Conservation (phyloP, 2,329 filamentous ascomycete genomes). For the Polytolypa hystricis region DNA sequence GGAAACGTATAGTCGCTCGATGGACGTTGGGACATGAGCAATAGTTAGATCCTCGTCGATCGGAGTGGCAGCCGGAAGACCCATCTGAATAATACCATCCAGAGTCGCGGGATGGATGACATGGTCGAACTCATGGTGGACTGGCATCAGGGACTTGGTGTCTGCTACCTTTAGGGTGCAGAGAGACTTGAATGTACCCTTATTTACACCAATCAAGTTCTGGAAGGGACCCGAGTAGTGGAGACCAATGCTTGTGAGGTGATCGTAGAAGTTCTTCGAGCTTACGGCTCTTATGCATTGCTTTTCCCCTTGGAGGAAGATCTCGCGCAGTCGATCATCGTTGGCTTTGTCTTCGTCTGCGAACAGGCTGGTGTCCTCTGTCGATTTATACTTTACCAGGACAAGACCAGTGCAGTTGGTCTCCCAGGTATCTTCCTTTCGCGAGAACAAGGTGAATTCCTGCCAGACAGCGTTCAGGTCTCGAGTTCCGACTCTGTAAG, state of each 20-base stretch:
- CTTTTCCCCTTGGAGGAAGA: background rate
- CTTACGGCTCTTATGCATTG: background rate
- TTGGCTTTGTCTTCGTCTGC: background rate
- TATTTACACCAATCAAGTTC: background rate
- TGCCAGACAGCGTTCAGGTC: background rate
- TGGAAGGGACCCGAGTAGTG: conserved; percentile 10
- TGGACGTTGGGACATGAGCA: conserved; percentile 21
- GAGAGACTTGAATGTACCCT: background rate
- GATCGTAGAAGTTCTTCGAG: conserved; percentile 4
- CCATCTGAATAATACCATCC: conserved; percentile 24
- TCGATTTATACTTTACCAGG: background rate
- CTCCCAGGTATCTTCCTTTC: background rate
- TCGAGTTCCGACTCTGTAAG: background rate
- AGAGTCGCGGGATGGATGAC: conserved; percentile 28
- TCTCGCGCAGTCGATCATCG: background rate
- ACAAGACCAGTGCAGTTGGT: background rate
- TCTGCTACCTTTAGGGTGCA: background rate
- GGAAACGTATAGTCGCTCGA: conserved; percentile 24
- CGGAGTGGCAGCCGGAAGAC: conserved; percentile 17
- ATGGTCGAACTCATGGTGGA: conserved; percentile 21
- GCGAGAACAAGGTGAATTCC: background rate
- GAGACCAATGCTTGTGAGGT: conserved; percentile 8
- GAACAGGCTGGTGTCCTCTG: background rate
- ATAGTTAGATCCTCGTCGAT: conserved; percentile 14
- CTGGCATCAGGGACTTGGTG: conserved; percentile 20